Base-by-base conservation (phyloP, 1,139 yeast genomes). In the Nakaseomyces nivariensis region DNA sequence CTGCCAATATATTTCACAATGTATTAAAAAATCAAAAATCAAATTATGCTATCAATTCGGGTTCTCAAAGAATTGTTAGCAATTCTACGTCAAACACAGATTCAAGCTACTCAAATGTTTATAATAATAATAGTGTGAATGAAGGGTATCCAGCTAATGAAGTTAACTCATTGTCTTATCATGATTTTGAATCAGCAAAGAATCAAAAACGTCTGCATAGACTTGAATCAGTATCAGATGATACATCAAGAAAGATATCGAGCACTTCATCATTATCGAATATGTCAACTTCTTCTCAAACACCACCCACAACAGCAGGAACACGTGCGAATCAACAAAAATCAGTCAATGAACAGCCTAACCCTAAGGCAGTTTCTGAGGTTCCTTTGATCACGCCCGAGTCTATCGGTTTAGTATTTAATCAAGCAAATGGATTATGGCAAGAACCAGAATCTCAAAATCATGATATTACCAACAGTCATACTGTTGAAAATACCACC, bases 381-480 rank as follows among this genome's bases (percentile, higher is more conserved):
- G 48, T 61, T 42, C 56, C 58, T 26, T 51, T 62, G 24, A 61
- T 62, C 22, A 59, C 60, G 6, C 67, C 67, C 7, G 65, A 61
- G 48, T 62, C 58, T 47, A 55, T 62, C 37, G 67, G 67, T 0
- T 55, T 61, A 47, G 58, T 58, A 10, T 62, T 60, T 38, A 55
- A 58, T 47, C 60, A 59, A 36, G 54, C 55, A 29, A 56, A 56
- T 24, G 64, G 65, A 4, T 59, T 56, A 5, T 62, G 67, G 67
- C 58, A 57, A 24, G 57, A 58, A 42, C 63, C 62, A 7, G 50
- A 54, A 9, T 51, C 54, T 10, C 49, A 53, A 29, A 49, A 44
- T 22, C 58, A 55, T 26, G 61, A 56, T 42, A 52, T 54, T 13
- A 56, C 62, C 4, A 56, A 56, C 45, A 56, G 58, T 43, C 55